Evolutionary conservation across 73 alveolate species (phyloP).

Genomic region (Tetrahymena thermophila): DNA sequence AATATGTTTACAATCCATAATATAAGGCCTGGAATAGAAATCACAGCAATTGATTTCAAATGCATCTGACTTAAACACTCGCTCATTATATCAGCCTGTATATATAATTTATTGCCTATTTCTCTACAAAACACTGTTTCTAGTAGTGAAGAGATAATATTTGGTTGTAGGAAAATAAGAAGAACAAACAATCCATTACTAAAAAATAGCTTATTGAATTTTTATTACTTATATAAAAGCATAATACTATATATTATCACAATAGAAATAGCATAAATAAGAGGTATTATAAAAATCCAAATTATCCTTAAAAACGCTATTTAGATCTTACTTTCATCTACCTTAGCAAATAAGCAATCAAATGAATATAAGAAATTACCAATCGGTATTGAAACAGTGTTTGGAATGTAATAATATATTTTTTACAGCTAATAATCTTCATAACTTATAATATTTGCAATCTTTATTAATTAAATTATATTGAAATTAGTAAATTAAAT

Average conservation of each 20-base stretch:
- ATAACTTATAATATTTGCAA: neutral
- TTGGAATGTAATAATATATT: neutral
- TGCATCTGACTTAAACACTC: neutral
- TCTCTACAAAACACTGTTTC: neutral
- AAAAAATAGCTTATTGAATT: neutral
- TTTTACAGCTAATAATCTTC: neutral
- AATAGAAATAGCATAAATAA: neutral
- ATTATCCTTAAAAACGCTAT: neutral
- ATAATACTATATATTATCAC: neutral
- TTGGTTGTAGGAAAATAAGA: neutral
- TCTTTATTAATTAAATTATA: neutral
- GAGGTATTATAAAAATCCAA: neutral
- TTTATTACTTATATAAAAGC: neutral
- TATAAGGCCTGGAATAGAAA: neutral
- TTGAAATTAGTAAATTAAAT: neutral
- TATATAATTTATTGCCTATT: neutral
- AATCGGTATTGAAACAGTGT: neutral
- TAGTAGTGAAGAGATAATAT: neutral
- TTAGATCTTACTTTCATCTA: neutral
- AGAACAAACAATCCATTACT: neutral
- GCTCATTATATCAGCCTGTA: neutral
- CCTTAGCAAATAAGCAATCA: neutral
- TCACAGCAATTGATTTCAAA: neutral
- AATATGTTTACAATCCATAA: neutral
- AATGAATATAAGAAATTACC: neutral